These are phyloP conservation scores for Trichocladium uniseriatum DNA, from an alignment of 495 filamentous ascomycete genomes.

Conservation along the genomic window DNA sequence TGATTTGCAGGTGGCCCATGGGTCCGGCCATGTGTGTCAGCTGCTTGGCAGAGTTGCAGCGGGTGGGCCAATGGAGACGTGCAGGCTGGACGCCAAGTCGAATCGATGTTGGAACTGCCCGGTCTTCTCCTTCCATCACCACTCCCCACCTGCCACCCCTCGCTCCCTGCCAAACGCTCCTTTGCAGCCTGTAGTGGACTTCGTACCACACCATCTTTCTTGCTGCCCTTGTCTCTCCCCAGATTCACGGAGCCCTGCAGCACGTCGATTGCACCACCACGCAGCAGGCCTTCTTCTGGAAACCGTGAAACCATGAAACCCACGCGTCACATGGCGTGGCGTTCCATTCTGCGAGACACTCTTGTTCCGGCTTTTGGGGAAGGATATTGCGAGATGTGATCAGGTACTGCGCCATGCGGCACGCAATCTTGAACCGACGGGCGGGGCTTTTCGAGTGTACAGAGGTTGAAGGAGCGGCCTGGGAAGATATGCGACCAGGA, in stretches of 20 bases:
- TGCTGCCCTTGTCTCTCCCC: constrained; percentile 18
- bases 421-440: too few species aligned
- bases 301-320: constrained; percentile 6
- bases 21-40: constrained; percentile 30
- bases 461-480: background rate
- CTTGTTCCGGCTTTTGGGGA: background rate
- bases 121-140: constrained; percentile 11
- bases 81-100: background rate
- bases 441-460: too few species aligned
- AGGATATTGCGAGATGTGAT: background rate
- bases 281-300: background rate
- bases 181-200: constrained; percentile 7
- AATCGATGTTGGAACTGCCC: background rate
- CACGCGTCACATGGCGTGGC: constrained; percentile 21
- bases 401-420: background rate
- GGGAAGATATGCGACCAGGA: background rate
- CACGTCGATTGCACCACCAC: too few species aligned
- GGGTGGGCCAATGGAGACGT: background rate
- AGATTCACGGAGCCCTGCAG: constrained; percentile 13
- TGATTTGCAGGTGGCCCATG: constrained; percentile 22
- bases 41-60: constrained; percentile 20
- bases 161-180: constrained; percentile 14
- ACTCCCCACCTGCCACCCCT: constrained; percentile 14
- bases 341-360: constrained; percentile 1
- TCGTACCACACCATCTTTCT: constrained; percentile 23